Evolutionary conservation across 2,329 filamentous ascomycete genomes (phyloP), one percentile per base, ranked within the genome.

Genomic region (Neoscytalidium dimidiatum): DNA sequence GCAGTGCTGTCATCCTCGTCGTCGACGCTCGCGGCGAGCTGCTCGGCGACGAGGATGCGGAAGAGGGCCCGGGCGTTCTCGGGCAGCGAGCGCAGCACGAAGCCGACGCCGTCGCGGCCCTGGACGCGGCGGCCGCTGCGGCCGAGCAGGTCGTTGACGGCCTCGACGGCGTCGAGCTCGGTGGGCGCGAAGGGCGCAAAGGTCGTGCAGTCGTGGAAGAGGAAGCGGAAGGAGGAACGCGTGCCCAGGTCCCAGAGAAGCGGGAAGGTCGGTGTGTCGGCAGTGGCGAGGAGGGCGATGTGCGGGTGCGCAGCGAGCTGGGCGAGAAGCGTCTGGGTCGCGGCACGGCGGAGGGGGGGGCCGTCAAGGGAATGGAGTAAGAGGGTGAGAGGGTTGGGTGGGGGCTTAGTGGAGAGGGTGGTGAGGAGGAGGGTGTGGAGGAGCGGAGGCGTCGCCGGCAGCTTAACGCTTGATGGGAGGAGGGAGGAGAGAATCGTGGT

Each of bases 131-230:
- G 85, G 23, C 92, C 88, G 71, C 89, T 92, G 62, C 92, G 88
- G 52, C 94, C 93, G 0, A 98, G 85, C 0, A 97, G 84, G 71
- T 92, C 89, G 75, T 97, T 92, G 14, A 98, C 93, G 68, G 93
- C 91, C 75, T 98, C 93, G 3, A 98, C 92, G 1, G 92, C 88
- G 72, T 96, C 92, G 7, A 92, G 80, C 75, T 97, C 93, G 46
- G 21, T 23, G 3, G 51, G 58, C 11, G 85, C 84, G 70, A 91
- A 92, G 0, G 92, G 85, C 0, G 86, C 83, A 73, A 97, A 97
- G 0, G 95, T 98, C 0, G 95, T 98, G 72, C 90, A 90, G 79
- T 99, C 94, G 80, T 99, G 95, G 78, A 96, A 97, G 29, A 92
- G 82, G 70, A 97, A 94, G 75, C 91, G 91, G 78, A 94, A 92